A percentile compares a stretch with the other conserved stretches of the same genome.
phyloP scores from a whole-genome alignment of 257 asterid genomes.

The Fraxinus cuspidata region DNA sequence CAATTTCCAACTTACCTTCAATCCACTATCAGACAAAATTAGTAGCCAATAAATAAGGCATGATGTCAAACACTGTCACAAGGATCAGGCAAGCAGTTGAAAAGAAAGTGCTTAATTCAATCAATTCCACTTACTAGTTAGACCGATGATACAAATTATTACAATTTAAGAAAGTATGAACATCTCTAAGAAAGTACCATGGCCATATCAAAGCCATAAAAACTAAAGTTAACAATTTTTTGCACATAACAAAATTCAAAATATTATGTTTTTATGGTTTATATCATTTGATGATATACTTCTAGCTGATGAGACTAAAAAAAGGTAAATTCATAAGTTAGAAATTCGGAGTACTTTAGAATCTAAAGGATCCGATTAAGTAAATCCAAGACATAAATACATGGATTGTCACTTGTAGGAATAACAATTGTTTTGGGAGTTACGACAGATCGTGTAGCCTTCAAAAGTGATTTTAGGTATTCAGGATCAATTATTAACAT shows the following conservation, averaged over 20 bases:
- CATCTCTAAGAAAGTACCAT: background rate
- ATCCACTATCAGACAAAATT: slow-evolving; percentile 55
- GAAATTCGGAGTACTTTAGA: background rate
- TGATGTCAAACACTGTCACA: slow-evolving; percentile 16
- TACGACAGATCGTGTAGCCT: background rate
- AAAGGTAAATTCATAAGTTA: background rate
- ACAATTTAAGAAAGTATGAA: background rate
- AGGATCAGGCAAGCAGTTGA: slow-evolving; percentile 3
- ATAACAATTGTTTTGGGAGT: background rate
- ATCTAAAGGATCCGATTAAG: background rate
- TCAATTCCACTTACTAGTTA: background rate
- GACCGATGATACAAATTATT: background rate
- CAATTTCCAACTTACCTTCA: slow-evolving; percentile 89
- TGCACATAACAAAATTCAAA: background rate
- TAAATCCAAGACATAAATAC: background rate
- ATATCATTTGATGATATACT: background rate
- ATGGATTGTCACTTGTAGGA: background rate
- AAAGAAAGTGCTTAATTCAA: slow-evolving; percentile 4
- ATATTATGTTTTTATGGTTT: background rate
- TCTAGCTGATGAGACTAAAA: background rate
- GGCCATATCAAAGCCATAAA: background rate
- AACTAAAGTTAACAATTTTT: background rate
- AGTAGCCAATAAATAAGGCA: slow-evolving; percentile 28
- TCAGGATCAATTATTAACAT: background rate
- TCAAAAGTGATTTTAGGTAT: background rate